These are phyloP conservation scores for Alternaria gaisen DNA, from an alignment of 2,329 filamentous ascomycete genomes.

Conservation along the genomic window DNA sequence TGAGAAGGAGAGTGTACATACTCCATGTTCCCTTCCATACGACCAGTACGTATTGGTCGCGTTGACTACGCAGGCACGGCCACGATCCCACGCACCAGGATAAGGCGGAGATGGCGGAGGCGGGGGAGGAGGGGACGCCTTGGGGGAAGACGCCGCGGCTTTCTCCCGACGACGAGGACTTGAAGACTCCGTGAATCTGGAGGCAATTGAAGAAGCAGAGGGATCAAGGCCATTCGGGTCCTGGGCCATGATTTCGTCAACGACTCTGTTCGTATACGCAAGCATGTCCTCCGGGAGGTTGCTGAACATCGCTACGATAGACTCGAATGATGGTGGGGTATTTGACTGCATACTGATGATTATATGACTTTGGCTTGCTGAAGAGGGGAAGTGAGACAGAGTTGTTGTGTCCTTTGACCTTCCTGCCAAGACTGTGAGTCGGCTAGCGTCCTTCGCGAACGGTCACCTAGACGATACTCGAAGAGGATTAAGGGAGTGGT, in stretches of 20 bases:
- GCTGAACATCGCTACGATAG: not conserved
- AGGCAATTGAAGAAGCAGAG: not conserved
- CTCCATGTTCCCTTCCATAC: not conserved
- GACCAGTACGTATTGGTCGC: slow-evolving; percentile 6
- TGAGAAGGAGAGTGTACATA: not conserved
- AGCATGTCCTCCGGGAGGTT: not conserved
- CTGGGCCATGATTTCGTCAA: not conserved
- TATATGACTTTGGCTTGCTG: not conserved
- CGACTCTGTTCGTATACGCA: not conserved
- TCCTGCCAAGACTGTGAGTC: not conserved
- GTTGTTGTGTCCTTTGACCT: not conserved
- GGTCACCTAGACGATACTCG: not conserved
- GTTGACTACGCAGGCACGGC: not conserved
- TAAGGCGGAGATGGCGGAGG: not conserved
- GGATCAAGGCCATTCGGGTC: not conserved
- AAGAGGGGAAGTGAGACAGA: not conserved
- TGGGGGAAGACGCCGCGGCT: not conserved
- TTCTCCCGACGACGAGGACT: not conserved
- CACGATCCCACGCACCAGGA: not conserved
- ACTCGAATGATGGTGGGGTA: not conserved
- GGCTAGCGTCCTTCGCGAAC: not conserved
- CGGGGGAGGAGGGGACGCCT: not conserved
- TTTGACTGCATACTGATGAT: not conserved
- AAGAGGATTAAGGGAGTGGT: not conserved
- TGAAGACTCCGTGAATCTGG: not conserved